phyloP scores from a whole-genome alignment of 2,329 filamentous ascomycete species.

The Epicoccum nigrum region DNA sequence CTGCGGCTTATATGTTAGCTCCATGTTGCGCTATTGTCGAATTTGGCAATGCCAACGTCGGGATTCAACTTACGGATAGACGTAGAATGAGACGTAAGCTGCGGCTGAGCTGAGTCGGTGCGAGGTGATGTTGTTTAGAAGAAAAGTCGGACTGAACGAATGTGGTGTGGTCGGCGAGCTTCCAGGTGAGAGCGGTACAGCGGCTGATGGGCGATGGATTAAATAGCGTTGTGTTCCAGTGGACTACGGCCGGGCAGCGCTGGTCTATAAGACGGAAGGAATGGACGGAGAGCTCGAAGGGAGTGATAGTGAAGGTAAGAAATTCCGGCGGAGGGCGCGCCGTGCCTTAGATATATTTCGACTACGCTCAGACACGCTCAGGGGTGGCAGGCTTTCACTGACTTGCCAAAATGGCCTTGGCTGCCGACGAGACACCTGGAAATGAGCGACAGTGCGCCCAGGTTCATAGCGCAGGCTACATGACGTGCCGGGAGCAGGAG shows the following conservation, averaged over 20 bases:
- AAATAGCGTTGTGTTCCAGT: slow-evolving; percentile 39
- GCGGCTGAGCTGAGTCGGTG: slow-evolving; percentile 29
- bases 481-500: slow-evolving; percentile 47
- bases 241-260: slow-evolving; percentile 40
- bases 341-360: slow-evolving; percentile 40
- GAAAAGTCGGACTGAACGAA: slow-evolving; percentile 22
- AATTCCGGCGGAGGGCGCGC: slow-evolving; percentile 34
- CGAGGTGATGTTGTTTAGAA: slow-evolving; percentile 18
- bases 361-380: slow-evolving; percentile 29
- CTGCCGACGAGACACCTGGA: slow-evolving; percentile 47
- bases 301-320: slow-evolving; percentile 31
- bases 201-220: slow-evolving; percentile 25
- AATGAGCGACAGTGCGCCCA: slow-evolving; percentile 47
- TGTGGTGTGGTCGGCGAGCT: slow-evolving; percentile 27
- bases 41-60: slow-evolving; percentile 17
- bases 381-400: slow-evolving; percentile 35
- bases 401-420: slow-evolving; percentile 42
- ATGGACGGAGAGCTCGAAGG: slow-evolving; percentile 35
- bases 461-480: slow-evolving; percentile 45
- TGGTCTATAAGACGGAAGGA: slow-evolving; percentile 24
- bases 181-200: slow-evolving; percentile 15
- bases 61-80: slow-evolving; percentile 28
- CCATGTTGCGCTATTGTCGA: slow-evolving; percentile 20
- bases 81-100: slow-evolving; percentile 25
- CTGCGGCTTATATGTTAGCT: slow-evolving; percentile 43